Evolutionary conservation across 768 basidiomycete species (phyloP).

Genomic region (Auriscalpium microsporum): DNA sequence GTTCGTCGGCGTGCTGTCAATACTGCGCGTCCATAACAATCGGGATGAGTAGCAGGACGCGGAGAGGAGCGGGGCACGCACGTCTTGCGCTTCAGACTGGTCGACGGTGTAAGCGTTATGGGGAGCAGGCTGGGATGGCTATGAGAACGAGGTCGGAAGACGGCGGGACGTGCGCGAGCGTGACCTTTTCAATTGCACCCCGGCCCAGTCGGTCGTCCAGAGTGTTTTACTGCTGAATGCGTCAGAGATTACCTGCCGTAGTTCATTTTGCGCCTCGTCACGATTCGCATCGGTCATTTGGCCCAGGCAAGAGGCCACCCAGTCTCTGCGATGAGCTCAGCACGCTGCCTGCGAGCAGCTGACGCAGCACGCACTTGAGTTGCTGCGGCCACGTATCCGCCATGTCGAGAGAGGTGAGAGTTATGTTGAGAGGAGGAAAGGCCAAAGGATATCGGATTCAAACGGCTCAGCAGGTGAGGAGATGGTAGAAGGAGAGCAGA

Average conservation of each 20-base stretch:
- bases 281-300: slow-evolving; percentile 88
- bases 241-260: slow-evolving; percentile 94
- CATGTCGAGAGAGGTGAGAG: slow-evolving; percentile 38
- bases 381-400: slow-evolving; percentile 75
- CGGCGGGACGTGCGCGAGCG: slow-evolving; percentile 7
- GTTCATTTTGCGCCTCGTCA: slow-evolving; percentile 81
- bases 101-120: slow-evolving; percentile 42
- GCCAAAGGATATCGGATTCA: not conserved
- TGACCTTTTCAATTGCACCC: slow-evolving; percentile 81
- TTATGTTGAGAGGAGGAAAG: not conserved
- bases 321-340: slow-evolving; percentile 51
- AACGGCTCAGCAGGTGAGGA: not conserved
- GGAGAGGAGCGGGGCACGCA: slow-evolving; percentile 23
- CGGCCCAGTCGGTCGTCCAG: slow-evolving; percentile 92
- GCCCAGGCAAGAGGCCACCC: slow-evolving; percentile 90
- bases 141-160: not conserved
- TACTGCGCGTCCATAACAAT: not conserved
- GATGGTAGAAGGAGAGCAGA: not conserved
- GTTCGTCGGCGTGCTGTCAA: not conserved
- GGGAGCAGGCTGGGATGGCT: slow-evolving; percentile 41
- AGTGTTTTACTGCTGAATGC: slow-evolving; percentile 78
- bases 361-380: slow-evolving; percentile 47
- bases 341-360: slow-evolving; percentile 8
- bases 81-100: slow-evolving; percentile 63
- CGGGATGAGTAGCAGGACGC: too few relatives aligned